A percentile compares a stretch with the other conserved stretches of the same genome.
phyloP scores from a whole-genome alignment of 257 asterid species.

The Nicotiana paniculata region DNA sequence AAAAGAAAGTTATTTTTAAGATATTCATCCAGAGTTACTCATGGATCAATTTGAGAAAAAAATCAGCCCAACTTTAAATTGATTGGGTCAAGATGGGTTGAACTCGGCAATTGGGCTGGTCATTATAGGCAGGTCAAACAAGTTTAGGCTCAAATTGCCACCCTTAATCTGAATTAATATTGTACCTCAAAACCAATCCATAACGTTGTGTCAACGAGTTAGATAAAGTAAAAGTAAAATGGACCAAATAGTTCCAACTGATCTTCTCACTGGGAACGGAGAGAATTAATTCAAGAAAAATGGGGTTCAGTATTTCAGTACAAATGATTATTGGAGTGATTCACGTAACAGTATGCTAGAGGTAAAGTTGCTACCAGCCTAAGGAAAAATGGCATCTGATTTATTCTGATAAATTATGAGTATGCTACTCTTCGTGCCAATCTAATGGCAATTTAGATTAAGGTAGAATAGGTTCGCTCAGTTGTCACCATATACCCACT shows the following conservation, averaged over 20 bases:
- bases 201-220: no score
- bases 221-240: neutral
- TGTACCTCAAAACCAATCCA: no score
- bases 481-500: constrained; percentile 83
- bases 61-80: neutral
- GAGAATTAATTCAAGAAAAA: neutral
- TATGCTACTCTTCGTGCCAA: constrained; percentile 8
- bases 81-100: no score
- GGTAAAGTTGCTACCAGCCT: constrained; percentile 12
- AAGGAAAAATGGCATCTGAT: constrained; percentile 18
- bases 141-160: no score
- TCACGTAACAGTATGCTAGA: constrained; percentile 3
- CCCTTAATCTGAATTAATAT: no score
- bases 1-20: neutral
- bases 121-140: no score
- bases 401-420: constrained; percentile 26
- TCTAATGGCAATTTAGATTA: neutral
- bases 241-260: neutral
- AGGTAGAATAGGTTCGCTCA: constrained; percentile 16
- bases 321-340: constrained; percentile 36
- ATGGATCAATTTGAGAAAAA: neutral
- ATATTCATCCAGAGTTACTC: neutral
- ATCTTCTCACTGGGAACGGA: neutral
- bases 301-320: neutral
- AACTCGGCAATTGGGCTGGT: no score